A percentile compares a stretch with the other conserved stretches of the same genome.
Evolutionary conservation across 1,284 basidiomycete species (phyloP).

Genomic region (Trichosporon coremiiforme): DNA sequence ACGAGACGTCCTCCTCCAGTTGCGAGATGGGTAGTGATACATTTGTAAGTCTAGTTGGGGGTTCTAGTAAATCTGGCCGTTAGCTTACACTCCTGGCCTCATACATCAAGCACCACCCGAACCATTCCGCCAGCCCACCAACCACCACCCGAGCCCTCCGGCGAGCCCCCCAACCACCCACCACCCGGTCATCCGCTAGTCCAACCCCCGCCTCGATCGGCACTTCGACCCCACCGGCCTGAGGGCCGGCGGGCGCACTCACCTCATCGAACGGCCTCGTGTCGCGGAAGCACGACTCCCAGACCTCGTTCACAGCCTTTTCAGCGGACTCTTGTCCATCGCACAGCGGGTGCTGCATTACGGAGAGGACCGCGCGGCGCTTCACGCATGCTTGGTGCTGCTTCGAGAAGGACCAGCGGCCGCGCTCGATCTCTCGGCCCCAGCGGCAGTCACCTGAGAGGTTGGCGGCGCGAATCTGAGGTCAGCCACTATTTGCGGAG

Average conservation of each 20-base stretch:
- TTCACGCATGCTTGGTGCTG: slow-evolving; percentile 94
- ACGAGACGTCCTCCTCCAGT: slow-evolving; percentile 1
- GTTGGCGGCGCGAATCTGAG: slow-evolving; percentile 88
- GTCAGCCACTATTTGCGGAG: not conserved
- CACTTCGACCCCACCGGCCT: too few relatives aligned
- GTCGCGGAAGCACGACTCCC: slow-evolving; percentile 92
- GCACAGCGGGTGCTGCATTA: slow-evolving; percentile 79
- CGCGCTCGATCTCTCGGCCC: slow-evolving; percentile 70
- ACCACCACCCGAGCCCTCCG: too few relatives aligned
- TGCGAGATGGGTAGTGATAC: not conserved
- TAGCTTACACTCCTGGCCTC: not conserved
- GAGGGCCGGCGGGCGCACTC: too few relatives aligned
- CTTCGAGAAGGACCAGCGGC: slow-evolving; percentile 80
- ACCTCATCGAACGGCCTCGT: slow-evolving; percentile 97
- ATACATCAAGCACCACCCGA: too few relatives aligned
- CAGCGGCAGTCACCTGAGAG: slow-evolving; percentile 89
- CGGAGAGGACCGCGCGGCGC: slow-evolving; percentile 79
- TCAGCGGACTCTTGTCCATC: slow-evolving; percentile 75
- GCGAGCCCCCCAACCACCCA: not conserved
- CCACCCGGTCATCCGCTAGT: too few relatives aligned
- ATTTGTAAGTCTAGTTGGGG: not conserved
- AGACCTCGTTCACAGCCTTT: slow-evolving; percentile 90
- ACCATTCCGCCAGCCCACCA: too few relatives aligned
- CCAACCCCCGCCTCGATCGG: too few relatives aligned
- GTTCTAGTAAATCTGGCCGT: slow-evolving; percentile 2